Conservation (phyloP, 257 asterid genomes). For the Osmanthus fragrans region DNA sequence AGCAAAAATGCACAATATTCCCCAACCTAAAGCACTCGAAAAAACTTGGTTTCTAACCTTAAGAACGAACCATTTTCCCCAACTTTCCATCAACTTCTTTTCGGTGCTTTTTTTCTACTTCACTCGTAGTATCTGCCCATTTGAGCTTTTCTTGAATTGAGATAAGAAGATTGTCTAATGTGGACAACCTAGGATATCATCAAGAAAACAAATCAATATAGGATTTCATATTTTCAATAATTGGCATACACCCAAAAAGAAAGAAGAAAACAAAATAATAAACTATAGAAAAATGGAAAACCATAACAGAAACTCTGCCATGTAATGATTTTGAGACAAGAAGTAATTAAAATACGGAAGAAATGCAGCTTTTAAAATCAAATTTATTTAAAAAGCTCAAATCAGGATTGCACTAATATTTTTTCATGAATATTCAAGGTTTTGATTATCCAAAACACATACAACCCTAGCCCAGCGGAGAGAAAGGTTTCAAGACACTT, state of each 20-base stretch:
- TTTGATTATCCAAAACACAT: no score
- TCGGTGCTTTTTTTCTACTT: constrained; percentile 66
- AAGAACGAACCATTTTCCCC: neutral
- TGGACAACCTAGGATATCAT: constrained; percentile 57
- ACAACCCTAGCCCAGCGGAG: no score
- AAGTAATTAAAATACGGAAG: no score
- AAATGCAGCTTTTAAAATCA: no score
- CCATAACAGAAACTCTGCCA: no score
- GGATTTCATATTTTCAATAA: neutral
- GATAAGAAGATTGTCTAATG: constrained; percentile 81
- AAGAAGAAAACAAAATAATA: neutral
- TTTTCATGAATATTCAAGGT: no score
- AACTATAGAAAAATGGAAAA: neutral
- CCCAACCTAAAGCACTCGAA: no score
- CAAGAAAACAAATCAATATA: constrained; percentile 8
- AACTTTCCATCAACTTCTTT: constrained; percentile 46
- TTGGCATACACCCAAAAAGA: no score
- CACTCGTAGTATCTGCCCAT: constrained; percentile 94
- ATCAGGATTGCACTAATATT: no score
- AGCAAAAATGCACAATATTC: neutral
- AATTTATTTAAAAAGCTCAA: no score
- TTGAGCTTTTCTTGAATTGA: constrained; percentile 95
- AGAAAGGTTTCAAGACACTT: no score
- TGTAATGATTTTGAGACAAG: no score
- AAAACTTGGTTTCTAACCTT: neutral